Percentiles rank a stretch among this genome's conserved stretches.
Evolutionary conservation across 805 yeast genomes (phyloP).

Genomic region (Yarrowia sp.): DNA sequence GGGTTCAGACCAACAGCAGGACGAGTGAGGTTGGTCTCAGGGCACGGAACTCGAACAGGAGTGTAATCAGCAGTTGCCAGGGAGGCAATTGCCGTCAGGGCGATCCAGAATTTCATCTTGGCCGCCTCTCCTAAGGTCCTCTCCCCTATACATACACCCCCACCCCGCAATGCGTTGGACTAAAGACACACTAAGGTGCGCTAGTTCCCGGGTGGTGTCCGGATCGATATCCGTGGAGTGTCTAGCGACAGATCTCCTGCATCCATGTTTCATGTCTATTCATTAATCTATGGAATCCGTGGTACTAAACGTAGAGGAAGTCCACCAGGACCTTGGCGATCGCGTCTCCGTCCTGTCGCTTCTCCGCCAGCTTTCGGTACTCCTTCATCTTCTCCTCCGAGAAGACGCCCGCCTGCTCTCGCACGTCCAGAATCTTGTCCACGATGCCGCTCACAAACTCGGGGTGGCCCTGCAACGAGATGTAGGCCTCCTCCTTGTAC

Average conservation of each 20-base stretch:
- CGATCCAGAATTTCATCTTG: neutral
- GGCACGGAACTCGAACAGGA: neutral
- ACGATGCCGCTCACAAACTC: conserved; percentile 54
- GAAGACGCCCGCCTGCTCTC: conserved; percentile 21
- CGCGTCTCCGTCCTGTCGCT: conserved; percentile 32
- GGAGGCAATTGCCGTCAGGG: neutral
- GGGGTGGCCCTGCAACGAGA: conserved; percentile 89
- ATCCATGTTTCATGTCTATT: neutral
- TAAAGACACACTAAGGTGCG: neutral
- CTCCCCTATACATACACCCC: neutral
- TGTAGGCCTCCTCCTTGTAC: conserved; percentile 48
- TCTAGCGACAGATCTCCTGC: no score
- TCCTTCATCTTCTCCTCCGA: conserved; percentile 30
- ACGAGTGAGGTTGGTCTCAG: neutral
- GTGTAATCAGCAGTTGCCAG: neutral
- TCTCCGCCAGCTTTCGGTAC: conserved; percentile 7
- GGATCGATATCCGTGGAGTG: no score
- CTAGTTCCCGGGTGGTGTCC: no score
- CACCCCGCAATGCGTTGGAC: neutral
- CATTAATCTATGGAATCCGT: neutral
- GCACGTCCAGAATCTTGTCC: conserved; percentile 28
- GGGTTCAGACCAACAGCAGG: neutral
- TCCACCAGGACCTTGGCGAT: conserved; percentile 32
- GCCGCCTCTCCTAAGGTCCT: no score
- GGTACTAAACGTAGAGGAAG: conserved; percentile 25